Evolutionary conservation across 2,329 filamentous ascomycete genomes (phyloP), one percentile per base, ranked within the genome.

Genomic region (Botrytis fabae): DNA sequence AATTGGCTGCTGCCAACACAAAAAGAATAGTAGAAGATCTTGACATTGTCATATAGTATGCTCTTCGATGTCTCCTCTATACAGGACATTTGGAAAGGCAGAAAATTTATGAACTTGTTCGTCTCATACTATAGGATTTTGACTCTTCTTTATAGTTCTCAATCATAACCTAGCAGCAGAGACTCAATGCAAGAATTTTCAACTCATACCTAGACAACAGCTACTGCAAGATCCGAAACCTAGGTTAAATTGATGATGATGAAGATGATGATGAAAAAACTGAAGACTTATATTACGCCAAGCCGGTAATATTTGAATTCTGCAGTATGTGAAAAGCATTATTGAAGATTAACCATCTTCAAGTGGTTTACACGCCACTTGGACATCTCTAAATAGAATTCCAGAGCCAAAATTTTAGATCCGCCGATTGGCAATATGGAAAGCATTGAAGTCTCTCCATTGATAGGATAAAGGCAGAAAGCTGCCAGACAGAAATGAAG

Each of bases 341-440:
- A 40, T 61, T 25, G 59, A 40, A 61, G 32, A n/a, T 16, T 22
- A n/a, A 40, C 7, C 22, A 61, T 40, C 7, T n/a, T 22, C 8
- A 61, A 40, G 35, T 61, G 22, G 22, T n/a, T 38, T 25, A 61
- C 22, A 61, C 32, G 22, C 6, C 35, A 40, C 59, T 7, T 40
- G 1, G 22, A n/a, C 10, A 61, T 1, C 8, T 35, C 2, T 0
- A 4, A n/a, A 25, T 25, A 20, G 7, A 61, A 0, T 25, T n/a
- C 22, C n/a, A 38, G 5, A 14, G 35, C 59, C 1, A 25, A 7
- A 4, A 1, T 0, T 9, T 4, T 7, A 38, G 6, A 1, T 61
- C 1, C 10, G 7, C 7, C 6, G 1, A 18, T 28, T 18, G 28
- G 12, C 25, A n/a, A 14, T 14, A n/a, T 16, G 59, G 14, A 25